Conservation (phyloP, 768 basidiomycete species). For the Boletus rex-veris region DNA sequence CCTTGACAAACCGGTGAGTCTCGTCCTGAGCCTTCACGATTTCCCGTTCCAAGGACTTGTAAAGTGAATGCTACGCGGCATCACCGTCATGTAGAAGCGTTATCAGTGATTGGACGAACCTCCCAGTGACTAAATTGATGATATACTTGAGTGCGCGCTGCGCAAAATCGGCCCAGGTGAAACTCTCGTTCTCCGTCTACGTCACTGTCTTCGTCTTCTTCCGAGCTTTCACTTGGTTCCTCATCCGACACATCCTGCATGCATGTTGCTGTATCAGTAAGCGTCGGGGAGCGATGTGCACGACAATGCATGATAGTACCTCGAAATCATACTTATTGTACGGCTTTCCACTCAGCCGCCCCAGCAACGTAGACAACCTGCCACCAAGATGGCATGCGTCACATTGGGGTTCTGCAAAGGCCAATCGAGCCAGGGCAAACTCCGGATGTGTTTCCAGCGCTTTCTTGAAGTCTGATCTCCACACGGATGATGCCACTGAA, state of each 20-base stretch:
- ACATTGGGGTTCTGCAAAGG: conserved; percentile 60
- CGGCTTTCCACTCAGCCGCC: conserved; percentile 59
- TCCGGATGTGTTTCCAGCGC: conserved; percentile 64
- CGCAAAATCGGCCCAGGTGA: conserved; percentile 79
- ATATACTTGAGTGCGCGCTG: conserved; percentile 59
- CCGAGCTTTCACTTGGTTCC: conserved; percentile 25
- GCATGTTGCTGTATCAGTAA: not conserved
- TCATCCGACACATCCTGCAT: conserved; percentile 22
- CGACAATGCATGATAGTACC: conserved; percentile 34
- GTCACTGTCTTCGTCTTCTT: conserved; percentile 11
- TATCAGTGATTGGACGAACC: conserved; percentile 40
- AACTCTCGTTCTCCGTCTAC: conserved; percentile 37
- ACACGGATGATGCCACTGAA: conserved; percentile 82
- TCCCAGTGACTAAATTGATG: conserved; percentile 83
- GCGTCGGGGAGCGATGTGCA: not conserved
- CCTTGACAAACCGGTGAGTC: conserved; percentile 50
- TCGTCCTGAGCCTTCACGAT: conserved; percentile 50
- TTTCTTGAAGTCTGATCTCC: conserved; percentile 68
- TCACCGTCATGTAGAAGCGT: conserved; percentile 3
- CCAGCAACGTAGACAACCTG: conserved; percentile 60
- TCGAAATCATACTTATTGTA: conserved; percentile 73
- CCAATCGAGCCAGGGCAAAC: conserved; percentile 50
- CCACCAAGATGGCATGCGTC: conserved; percentile 81
- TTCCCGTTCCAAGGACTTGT: conserved; percentile 53
- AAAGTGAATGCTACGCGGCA: conserved; percentile 57